Base-by-base conservation (phyloP, 805 yeast species). In the Grigorovia yakushimaensis region DNA sequence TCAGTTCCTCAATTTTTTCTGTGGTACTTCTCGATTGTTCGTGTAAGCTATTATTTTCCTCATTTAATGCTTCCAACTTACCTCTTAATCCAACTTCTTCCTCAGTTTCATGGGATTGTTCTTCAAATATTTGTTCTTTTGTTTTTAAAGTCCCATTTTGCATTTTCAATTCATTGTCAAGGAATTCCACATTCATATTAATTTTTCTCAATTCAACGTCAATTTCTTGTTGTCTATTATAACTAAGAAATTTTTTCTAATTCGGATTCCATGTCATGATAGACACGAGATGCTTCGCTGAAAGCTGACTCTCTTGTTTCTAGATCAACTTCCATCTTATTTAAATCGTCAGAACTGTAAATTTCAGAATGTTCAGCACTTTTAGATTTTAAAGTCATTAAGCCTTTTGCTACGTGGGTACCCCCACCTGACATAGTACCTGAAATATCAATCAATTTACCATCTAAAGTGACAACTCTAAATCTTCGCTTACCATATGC, bases 391-490 rank as follows among this genome's bases (percentile, higher is more conserved):
- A 58, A 43, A 49, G 73, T 78, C 95, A 93, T 88, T 2, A 84
- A 82, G 5, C 98, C 98, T 44, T 75, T 75, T 17, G 76, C 73
- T 8, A 73, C 76, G 38, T 75, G 70, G 47, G 73, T 76, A 46
- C 98, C 98, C 67, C 99, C 99, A 57, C 99, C 99, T 42, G 95
- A 80, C 82, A 94, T 81, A 1, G 97, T 86, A 65, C 99, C 99
- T 2, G 95, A 84, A 15, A 82, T 79, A 57, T 89, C 97, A 48
- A 93, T 91, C 20, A 93, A 70, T 56, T 88, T 84, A 21, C 99
- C 99, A 62, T 86, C 95, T 8, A 88, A 63, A 0, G 98, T 88
- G 0, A 94, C 98, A 21, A 91, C 98, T 56, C 95, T 76, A 74
- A 78, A 85, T 56, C 98, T 72, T 54, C 72, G 79, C 17, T 73